Evolutionary conservation across 208 protist species (phyloP).

Genomic region (Plasmodiophora brassicae): DNA sequence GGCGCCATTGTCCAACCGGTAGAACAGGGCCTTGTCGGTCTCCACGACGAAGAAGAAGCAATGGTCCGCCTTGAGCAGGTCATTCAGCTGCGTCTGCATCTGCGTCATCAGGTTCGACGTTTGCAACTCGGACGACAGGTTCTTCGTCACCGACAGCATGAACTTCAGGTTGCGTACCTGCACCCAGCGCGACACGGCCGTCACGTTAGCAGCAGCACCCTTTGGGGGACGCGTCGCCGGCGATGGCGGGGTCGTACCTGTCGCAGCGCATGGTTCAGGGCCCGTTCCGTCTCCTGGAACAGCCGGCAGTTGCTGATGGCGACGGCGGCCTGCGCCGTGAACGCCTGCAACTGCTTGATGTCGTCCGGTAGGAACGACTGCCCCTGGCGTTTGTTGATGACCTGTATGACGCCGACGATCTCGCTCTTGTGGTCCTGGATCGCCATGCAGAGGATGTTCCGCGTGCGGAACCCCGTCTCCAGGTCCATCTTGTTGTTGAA

Average conservation of each 20-base stretch:
- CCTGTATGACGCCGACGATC: constrained; percentile 51
- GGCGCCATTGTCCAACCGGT: background rate
- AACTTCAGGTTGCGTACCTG: constrained; percentile 27
- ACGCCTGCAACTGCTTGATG: background rate
- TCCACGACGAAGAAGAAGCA: constrained; percentile 31
- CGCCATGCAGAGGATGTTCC: constrained; percentile 56
- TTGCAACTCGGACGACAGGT: background rate
- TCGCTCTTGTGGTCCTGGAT: constrained; percentile 48
- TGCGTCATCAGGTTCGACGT: constrained; percentile 10
- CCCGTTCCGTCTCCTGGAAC: constrained; percentile 10
- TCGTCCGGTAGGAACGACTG: background rate
- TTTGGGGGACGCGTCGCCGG: no score
- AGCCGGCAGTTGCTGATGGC: constrained; percentile 22
- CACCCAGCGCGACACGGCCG: background rate
- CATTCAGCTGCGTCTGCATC: constrained; percentile 11
- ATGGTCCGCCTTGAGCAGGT: constrained; percentile 8
- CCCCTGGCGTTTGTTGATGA: constrained; percentile 50
- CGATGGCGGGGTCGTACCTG: no score
- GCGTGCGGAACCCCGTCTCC: constrained; percentile 57
- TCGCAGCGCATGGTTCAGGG: background rate
- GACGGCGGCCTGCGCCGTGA: background rate
- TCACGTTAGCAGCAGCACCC: no score
- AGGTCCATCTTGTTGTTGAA: constrained; percentile 58
- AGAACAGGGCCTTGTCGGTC: background rate
- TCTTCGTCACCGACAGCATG: constrained; percentile 9